Percentiles rank a stretch among this genome's conserved stretches.
These are phyloP conservation scores for Helianthus tuberosus DNA, from an alignment of 129 eudicot species.

Conservation along the genomic window DNA sequence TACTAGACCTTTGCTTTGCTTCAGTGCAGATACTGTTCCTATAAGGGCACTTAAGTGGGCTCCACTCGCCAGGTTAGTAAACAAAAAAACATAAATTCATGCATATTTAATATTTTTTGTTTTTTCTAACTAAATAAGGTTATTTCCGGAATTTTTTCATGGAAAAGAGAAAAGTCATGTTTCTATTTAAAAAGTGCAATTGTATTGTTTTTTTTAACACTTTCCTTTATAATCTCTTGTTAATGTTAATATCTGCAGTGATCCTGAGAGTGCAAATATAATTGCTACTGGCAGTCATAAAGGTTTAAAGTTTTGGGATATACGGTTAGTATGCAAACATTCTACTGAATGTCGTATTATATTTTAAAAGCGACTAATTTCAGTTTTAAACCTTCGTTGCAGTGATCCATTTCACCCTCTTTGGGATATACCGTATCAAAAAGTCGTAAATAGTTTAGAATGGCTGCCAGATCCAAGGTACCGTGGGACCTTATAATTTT, in stretches of 20 bases:
- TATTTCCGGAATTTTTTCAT: background rate
- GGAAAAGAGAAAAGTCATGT: background rate
- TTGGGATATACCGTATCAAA: constrained; percentile 62
- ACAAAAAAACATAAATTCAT: background rate
- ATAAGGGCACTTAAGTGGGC: constrained; percentile 94
- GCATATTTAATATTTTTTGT: background rate
- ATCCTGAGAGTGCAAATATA: constrained; percentile 73
- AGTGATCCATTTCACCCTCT: constrained; percentile 90
- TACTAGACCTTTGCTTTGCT: constrained; percentile 85
- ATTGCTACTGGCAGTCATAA: constrained; percentile 73
- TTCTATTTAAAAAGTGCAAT: background rate
- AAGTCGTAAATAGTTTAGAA: constrained; percentile 63
- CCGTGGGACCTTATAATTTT: background rate
- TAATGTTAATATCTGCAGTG: constrained; percentile 60
- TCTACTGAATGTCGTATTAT: background rate
- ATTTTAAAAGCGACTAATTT: background rate
- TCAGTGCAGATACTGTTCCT: constrained; percentile 88
- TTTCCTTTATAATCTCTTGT: background rate
- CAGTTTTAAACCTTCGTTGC: constrained; percentile 22
- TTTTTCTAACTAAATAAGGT: background rate
- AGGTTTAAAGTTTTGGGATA: constrained; percentile 90
- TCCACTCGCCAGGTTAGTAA: constrained; percentile 71
- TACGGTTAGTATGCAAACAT: constrained; percentile 58
- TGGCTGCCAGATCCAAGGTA: constrained; percentile 96
- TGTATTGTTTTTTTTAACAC: background rate